phyloP scores from a whole-genome alignment of 179 eudicot genomes.

The Corrigiola litoralis region DNA sequence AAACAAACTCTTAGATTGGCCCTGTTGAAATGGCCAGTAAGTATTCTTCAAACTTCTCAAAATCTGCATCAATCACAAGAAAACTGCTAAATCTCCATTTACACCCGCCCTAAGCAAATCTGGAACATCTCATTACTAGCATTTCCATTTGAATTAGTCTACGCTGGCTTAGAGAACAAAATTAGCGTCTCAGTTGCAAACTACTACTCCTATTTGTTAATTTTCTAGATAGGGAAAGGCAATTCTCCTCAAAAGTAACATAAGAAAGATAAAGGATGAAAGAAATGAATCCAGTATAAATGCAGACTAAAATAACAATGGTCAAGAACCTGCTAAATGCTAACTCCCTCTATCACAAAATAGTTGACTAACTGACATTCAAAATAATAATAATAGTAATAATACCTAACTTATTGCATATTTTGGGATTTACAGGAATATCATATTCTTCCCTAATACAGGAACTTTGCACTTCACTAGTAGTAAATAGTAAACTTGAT shows the following conservation, averaged over 20 bases:
- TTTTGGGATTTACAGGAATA: too few relatives aligned
- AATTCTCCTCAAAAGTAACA: background rate
- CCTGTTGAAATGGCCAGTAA: constrained; percentile 91
- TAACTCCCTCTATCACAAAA: too few relatives aligned
- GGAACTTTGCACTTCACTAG: too few relatives aligned
- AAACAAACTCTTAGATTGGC: constrained; percentile 59
- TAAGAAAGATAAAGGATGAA: background rate
- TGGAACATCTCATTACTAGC: background rate
- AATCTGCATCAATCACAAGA: constrained; percentile 37
- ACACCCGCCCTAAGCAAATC: background rate
- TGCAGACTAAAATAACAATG: background rate
- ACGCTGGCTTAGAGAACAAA: background rate
- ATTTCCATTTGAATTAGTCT: background rate
- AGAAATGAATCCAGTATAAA: background rate
- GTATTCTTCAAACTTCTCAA: constrained; percentile 69
- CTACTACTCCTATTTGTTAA: background rate
- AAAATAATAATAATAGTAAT: too few relatives aligned
- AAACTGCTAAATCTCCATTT: background rate
- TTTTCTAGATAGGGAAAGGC: too few relatives aligned
- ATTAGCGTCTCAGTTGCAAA: too few relatives aligned
- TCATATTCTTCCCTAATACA: too few relatives aligned
- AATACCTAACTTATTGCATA: too few relatives aligned
- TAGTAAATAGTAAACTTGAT: too few relatives aligned
- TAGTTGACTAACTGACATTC: too few relatives aligned
- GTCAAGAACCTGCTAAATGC: background rate